Percentiles rank a stretch among this genome's conserved stretches.
Conservation (phyloP, 495 filamentous ascomycete species). For the Xylona heveae region DNA sequence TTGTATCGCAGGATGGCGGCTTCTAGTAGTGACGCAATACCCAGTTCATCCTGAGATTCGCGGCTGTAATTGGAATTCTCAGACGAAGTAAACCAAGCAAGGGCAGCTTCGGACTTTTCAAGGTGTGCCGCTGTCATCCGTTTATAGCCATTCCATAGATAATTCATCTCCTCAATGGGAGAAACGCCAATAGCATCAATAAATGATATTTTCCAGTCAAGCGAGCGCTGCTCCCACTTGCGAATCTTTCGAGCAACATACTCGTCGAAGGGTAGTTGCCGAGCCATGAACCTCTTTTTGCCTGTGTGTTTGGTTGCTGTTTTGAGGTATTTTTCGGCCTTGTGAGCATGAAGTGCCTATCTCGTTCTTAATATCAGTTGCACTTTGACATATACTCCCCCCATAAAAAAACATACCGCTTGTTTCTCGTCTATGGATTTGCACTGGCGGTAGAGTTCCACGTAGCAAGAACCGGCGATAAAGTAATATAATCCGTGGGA, state of each 20-base stretch:
- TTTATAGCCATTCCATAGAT: conserved; percentile 73
- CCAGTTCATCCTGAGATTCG: conserved; percentile 55
- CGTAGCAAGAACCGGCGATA: conserved; percentile 53
- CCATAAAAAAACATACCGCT: conserved; percentile 10
- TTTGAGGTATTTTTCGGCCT: conserved; percentile 46
- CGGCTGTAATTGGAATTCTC: conserved; percentile 29
- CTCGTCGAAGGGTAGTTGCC: conserved; percentile 73
- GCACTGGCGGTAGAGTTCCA: conserved; percentile 56
- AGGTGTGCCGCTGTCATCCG: conserved; percentile 49
- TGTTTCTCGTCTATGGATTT: conserved; percentile 27
- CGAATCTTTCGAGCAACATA: conserved; percentile 69
- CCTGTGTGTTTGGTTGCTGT: conserved; percentile 57
- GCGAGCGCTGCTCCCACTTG: conserved; percentile 75
- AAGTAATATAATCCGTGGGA: conserved; percentile 79
- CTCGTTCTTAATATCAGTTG: not conserved
- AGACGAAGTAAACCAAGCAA: conserved; percentile 40
- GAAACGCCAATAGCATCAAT: conserved; percentile 69
- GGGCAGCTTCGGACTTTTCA: conserved; percentile 32
- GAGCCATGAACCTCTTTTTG: conserved; percentile 75
- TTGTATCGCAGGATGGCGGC: conserved; percentile 45
- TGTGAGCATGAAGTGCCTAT: conserved; percentile 26
- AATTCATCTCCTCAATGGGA: conserved; percentile 86
- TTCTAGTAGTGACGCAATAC: conserved; percentile 40
- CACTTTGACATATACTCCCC: not conserved
- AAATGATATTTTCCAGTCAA: conserved; percentile 41